A percentile compares a stretch with the other conserved stretches of the same genome.
Evolutionary conservation across 441 rosid genomes (phyloP).

Genomic region (Capsella rubella): DNA sequence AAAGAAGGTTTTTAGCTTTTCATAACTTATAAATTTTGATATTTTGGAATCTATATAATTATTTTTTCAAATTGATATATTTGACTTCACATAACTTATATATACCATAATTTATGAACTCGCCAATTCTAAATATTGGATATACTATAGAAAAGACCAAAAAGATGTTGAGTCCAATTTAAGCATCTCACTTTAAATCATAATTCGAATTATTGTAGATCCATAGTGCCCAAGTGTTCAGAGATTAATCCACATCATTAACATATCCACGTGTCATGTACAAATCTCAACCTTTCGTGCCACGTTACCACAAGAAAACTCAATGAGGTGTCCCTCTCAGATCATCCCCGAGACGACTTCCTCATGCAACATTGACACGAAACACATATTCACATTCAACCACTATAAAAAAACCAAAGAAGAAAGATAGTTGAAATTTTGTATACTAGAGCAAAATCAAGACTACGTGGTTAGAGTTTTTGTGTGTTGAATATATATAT

Average conservation of each 20-base stretch:
- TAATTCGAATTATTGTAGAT: background rate
- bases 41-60: background rate
- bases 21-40: background rate
- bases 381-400: background rate
- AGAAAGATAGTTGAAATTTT: background rate
- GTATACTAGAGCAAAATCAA: background rate
- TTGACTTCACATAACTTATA: no score
- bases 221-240: constrained; percentile 19
- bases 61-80: background rate
- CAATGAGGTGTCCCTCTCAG: constrained; percentile 33
- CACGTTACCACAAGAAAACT: constrained; percentile 14
- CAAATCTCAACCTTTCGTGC: background rate
- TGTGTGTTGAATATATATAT: background rate
- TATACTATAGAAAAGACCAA: no score
- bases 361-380: constrained; percentile 42
- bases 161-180: background rate
- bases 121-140: background rate
- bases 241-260: constrained; percentile 16
- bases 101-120: no score
- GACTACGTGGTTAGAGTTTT: background rate
- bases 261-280: constrained; percentile 28
- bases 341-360: background rate
- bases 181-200: constrained; percentile 2
- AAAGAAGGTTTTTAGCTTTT: background rate
- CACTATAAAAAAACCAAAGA: background rate